Base-by-base conservation (phyloP, 345 rosid genomes). In the Salix caprea region DNA sequence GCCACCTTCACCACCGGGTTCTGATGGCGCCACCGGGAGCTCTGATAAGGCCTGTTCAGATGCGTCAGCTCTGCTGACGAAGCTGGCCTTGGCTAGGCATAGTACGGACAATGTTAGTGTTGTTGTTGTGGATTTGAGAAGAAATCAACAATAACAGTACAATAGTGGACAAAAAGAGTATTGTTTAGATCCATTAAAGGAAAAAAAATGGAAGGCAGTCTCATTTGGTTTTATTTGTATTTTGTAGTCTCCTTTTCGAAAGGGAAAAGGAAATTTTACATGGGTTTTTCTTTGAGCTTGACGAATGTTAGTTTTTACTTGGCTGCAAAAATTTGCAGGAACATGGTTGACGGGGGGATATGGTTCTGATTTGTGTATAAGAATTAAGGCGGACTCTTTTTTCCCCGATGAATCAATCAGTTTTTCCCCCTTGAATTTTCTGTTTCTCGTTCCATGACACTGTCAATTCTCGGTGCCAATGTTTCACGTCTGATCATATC, bases 101-200 rank as follows among this genome's bases (percentile, higher is more conserved):
- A 91, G 96, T 48, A 50, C 86, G 48, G 99, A 95, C 79, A 95
- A 95, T 77, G 90, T 95, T 13, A 95, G 97, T 74, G 96, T 91
- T 5, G 89, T 95, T 0, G 99, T 95, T 4, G 86, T 92, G 34
- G 97, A 93, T 87, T 82, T 95, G 83, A 87, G 88, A 77, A 89
- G 79, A 67, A 77, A 83, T 18, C 77, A 65, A 34, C 36, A 15
- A 2, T 37, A 16, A 9, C 48, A 67, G 39, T 4, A 13, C 15
- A 6, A n/a, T 9, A 16, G 26, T 1, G 23, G n/a, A 68, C 37
- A 5, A 62, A 24, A 18, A 36, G 23, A 0, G 0, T 16, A 3
- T 80, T 65, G 10, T 68, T 23, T 40, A 26, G 15, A 15, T 12
- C 10, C 7, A 0, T 39, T n/a, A 23, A 42, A 6, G 4, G 3